Conservation (phyloP, 2,329 filamentous ascomycete genomes). For the Fusarium metavorans region DNA sequence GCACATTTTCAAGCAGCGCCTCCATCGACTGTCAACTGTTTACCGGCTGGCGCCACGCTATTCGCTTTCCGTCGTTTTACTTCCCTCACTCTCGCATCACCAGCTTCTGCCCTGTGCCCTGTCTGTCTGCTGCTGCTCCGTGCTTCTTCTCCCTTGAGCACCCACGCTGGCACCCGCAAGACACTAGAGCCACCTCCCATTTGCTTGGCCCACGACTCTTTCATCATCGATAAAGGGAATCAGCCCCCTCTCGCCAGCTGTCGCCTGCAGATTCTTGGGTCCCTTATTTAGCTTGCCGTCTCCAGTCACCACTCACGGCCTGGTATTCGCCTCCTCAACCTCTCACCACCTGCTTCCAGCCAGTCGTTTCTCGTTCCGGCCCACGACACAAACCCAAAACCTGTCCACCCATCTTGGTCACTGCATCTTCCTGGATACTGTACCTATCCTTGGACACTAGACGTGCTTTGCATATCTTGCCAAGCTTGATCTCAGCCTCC, state of each 20-base stretch:
- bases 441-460: conserved; percentile 38
- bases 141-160: conserved; percentile 26
- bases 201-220: conserved; percentile 41
- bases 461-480: conserved; percentile 39
- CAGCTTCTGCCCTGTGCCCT: conserved; percentile 18
- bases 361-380: conserved; percentile 39
- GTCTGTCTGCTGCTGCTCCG: conserved; percentile 3
- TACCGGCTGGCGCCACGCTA: conserved; percentile 15
- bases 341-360: conserved; percentile 34
- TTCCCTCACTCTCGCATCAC: conserved; percentile 30
- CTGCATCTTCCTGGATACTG: conserved; percentile 32
- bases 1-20: conserved; percentile 15
- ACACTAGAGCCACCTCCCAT: conserved; percentile 39
- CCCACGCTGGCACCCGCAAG: neutral
- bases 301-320: conserved; percentile 34
- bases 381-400: conserved; percentile 38
- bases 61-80: conserved; percentile 23
- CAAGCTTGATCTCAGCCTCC: conserved; percentile 34
- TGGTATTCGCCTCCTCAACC: conserved; percentile 35
- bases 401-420: conserved; percentile 28
- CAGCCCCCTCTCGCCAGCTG: conserved; percentile 37
- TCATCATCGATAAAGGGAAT: conserved; percentile 47
- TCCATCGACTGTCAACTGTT: conserved; percentile 31
- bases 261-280: conserved; percentile 32
- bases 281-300: conserved; percentile 31